phyloP scores from a whole-genome alignment of 768 basidiomycete species.

The Pholiota conissans region DNA sequence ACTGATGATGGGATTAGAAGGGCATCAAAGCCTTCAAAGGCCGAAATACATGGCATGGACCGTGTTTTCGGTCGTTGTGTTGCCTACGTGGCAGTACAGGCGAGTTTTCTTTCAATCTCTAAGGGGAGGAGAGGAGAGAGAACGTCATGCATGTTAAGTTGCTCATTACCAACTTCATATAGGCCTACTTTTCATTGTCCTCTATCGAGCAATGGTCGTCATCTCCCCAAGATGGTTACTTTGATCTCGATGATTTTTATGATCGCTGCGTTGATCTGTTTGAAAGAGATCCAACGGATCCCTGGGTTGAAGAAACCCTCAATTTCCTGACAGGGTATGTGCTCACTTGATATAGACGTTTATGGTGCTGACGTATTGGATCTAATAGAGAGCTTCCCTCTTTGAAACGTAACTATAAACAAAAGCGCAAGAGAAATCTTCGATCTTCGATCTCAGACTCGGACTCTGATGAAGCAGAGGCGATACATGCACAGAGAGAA shows the following conservation, averaged over 20 bases:
- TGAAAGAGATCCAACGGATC: background rate
- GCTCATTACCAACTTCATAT: too few species aligned
- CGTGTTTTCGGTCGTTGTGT: background rate
- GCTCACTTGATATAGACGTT: background rate
- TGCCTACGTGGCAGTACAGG: background rate
- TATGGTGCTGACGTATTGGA: background rate
- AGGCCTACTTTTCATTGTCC: background rate
- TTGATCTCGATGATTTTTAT: background rate
- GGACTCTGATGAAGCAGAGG: background rate
- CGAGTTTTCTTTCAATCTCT: background rate
- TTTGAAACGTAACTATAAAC: background rate
- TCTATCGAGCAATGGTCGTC: background rate
- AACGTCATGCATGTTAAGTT: background rate
- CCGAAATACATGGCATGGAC: background rate
- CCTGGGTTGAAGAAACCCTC: background rate
- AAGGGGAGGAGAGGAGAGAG: background rate
- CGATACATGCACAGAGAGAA: background rate
- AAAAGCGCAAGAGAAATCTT: background rate
- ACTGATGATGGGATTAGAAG: background rate
- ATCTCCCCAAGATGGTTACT: background rate
- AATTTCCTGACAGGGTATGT: background rate
- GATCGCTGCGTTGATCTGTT: background rate
- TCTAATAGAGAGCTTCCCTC: background rate
- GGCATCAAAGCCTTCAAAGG: background rate
- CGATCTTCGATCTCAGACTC: background rate